Evolutionary conservation across 768 basidiomycete species (phyloP), one percentile per base, ranked within the genome.

Genomic region (Lanmaoa rubissima): DNA sequence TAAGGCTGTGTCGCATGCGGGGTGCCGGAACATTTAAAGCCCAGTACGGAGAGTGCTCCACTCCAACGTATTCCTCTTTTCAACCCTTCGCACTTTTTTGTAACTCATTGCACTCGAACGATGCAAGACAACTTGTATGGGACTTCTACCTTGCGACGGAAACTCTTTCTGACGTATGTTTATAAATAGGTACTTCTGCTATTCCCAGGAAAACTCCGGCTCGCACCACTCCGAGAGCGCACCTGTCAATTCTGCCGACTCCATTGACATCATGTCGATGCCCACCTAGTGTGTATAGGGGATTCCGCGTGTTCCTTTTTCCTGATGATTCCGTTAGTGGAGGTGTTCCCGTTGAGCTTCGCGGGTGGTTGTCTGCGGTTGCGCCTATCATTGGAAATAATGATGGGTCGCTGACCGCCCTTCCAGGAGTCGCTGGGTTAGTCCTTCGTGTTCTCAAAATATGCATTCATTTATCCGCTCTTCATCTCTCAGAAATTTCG

Each of bases 71-170:
- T 46, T 36, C 1, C 42, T 16, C 35, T 39, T 26, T 0, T 26
- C 26, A 12, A 21, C 16, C 10, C 11, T 21, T 6, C 40, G 19
- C 31, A 45, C 12, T 44, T n/a, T 53, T 13, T 53, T 13, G 1
- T 31, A 7, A 31, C 17, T n/a, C 35, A 38, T 35, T 34, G 5
- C 28, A 21, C 40, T 48, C 14, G 2, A 39, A 57, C 8, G 1
- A 69, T 67, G 62, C 59, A 52, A 46, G 34, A 43, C 24, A 32
- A 35, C 3, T 6, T 36, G 67, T 67, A 45, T 13, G 57, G n/a
- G 28, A 4, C 34, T 36, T 44, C 36, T 55, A 44, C 31, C 32
- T 10, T 7, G 19, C 21, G 11, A 21, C 26, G 3, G 14, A 10
- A 31, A 12, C 28, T 4, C 16, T 41, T 32, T 10, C 53, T 60